Conservation (phyloP, 768 basidiomycete genomes). For the Leccinum subgranulosum region DNA sequence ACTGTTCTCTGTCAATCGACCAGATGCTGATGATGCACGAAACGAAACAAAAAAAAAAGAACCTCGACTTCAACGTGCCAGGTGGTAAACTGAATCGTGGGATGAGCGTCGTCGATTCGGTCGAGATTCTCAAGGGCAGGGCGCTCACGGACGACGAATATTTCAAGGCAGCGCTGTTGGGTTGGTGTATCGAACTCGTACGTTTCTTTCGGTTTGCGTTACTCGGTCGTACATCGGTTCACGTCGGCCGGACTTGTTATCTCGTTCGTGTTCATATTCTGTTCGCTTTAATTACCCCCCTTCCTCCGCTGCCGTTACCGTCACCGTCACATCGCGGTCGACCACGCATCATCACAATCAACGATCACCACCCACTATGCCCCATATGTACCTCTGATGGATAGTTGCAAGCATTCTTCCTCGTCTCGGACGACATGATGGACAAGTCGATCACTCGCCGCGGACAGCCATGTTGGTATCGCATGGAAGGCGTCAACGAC, state of each 20-base stretch:
- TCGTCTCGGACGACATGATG: constrained; percentile 94
- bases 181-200: constrained; percentile 95
- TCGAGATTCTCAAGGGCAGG: constrained; percentile 79
- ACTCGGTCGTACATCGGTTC: too few relatives aligned
- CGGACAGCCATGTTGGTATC: constrained; percentile 95
- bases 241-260: background rate
- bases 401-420: constrained; percentile 88
- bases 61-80: constrained; percentile 90
- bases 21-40: constrained; percentile 72
- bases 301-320: background rate
- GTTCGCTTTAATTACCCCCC: background rate
- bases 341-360: background rate
- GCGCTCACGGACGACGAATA: constrained; percentile 80
- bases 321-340: too few relatives aligned
- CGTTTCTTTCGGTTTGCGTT: constrained; percentile 30
- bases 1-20: constrained; percentile 24
- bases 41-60: constrained; percentile 55
- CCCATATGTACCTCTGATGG: background rate
- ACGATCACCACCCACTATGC: background rate
- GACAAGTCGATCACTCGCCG: constrained; percentile 91
- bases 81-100: constrained; percentile 96
- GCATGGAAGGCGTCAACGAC: constrained; percentile 53
- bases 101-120: constrained; percentile 92
- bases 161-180: constrained; percentile 80
- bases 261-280: background rate